These are phyloP conservation scores for Ballota nigra DNA, from an alignment of 257 asterid species.

Conservation along the genomic window DNA sequence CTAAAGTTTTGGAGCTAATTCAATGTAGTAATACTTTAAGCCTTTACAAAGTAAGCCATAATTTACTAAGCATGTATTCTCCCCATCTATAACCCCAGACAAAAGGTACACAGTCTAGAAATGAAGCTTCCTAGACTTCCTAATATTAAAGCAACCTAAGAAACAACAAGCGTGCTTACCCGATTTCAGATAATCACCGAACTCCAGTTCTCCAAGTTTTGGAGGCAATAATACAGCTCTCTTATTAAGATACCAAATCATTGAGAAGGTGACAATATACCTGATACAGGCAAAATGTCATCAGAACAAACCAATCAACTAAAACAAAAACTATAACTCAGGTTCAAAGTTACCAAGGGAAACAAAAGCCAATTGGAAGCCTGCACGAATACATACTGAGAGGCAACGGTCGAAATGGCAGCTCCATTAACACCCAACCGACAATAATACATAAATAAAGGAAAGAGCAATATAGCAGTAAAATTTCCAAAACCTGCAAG, in stretches of 20 bases:
- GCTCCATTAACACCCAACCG: constrained; percentile 91
- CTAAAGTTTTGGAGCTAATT: no score
- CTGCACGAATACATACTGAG: constrained; percentile 65
- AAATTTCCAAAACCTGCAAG: constrained; percentile 85
- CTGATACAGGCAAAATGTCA: constrained; percentile 38
- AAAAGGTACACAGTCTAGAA: no score
- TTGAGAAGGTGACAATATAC: constrained; percentile 64
- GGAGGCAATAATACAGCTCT: constrained; percentile 76
- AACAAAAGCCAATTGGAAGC: constrained; percentile 16
- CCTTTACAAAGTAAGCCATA: no score
- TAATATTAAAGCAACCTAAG: no score
- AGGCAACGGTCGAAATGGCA: constrained; percentile 83
- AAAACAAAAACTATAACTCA: constrained; percentile 10
- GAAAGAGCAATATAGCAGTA: constrained; percentile 71
- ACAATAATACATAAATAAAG: constrained; percentile 61
- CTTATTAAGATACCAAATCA: constrained; percentile 73
- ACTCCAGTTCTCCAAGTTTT: constrained; percentile 69
- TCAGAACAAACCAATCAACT: constrained; percentile 13
- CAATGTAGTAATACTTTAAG: no score
- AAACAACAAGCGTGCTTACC: constrained; percentile 41
- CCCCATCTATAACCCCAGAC: no score
- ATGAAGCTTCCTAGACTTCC: no score
- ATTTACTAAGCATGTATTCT: no score
- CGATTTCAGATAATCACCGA: constrained; percentile 81
- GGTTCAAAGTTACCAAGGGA: constrained; percentile 16